Conservation (phyloP, 164 flowering plant species). For the Stephania japonica region DNA sequence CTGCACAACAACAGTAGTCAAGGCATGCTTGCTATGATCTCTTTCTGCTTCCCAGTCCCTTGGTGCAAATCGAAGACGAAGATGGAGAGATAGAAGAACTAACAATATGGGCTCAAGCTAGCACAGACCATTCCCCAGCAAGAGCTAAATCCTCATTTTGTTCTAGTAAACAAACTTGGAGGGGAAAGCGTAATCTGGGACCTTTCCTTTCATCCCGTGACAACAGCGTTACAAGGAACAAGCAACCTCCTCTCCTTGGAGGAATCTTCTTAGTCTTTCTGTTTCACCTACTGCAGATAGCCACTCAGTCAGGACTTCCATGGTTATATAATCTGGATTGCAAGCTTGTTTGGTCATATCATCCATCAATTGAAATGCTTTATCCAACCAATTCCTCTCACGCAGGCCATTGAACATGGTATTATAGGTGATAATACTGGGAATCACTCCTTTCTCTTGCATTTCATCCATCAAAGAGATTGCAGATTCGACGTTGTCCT, state of each 20-base stretch:
- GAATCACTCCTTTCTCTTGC: conserved; percentile 42
- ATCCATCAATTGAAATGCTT: conserved; percentile 68
- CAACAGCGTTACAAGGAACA: conserved; percentile 2
- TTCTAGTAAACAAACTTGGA: neutral
- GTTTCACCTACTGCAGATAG: conserved; percentile 60
- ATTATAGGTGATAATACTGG: conserved; percentile 55
- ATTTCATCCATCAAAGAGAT: conserved; percentile 63
- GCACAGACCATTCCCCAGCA: too few species aligned
- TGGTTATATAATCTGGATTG: conserved; percentile 64
- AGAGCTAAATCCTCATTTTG: too few species aligned
- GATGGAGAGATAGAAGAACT: too few species aligned
- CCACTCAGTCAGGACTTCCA: conserved; percentile 80
- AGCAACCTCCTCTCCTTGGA: conserved; percentile 34
- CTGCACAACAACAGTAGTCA: too few species aligned
- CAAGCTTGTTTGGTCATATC: conserved; percentile 61
- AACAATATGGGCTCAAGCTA: too few species aligned
- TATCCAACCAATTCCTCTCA: conserved; percentile 42
- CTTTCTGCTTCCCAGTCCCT: too few species aligned
- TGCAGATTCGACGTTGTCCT: conserved; percentile 41
- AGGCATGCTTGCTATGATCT: too few species aligned
- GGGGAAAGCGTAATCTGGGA: neutral
- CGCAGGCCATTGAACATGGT: conserved; percentile 61
- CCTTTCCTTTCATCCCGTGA: neutral
- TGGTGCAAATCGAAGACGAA: too few species aligned
- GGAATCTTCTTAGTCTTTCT: conserved; percentile 40